phyloP scores from a whole-genome alignment of 352 stramenopile species.

The Globisporangium radiosum region DNA sequence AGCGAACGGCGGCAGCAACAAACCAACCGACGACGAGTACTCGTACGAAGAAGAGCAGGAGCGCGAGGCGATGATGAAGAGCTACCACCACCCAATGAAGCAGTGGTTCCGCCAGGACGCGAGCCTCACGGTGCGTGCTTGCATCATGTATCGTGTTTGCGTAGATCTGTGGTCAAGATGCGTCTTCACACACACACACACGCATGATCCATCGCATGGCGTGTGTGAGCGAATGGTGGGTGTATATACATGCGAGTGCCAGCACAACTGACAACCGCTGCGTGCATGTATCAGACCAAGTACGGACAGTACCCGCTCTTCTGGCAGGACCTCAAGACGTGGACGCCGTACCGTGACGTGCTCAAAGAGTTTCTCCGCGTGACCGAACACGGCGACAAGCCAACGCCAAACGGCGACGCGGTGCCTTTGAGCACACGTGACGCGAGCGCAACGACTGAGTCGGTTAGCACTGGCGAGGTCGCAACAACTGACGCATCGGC shows the following conservation, averaged over 20 bases:
- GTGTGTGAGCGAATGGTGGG: too few species aligned
- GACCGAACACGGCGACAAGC: conserved; percentile 37
- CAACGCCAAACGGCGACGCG: conserved; percentile 7
- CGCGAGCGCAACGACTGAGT: not conserved
- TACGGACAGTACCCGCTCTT: conserved; percentile 92
- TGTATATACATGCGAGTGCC: too few species aligned
- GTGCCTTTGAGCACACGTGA: not conserved
- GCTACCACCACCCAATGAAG: conserved; percentile 83
- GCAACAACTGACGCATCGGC: not conserved
- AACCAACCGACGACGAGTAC: conserved; percentile 47
- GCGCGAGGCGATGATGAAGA: conserved; percentile 86
- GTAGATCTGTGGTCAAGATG: not conserved
- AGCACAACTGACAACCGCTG: too few species aligned
- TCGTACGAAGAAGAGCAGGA: conserved; percentile 83
- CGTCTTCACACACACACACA: too few species aligned
- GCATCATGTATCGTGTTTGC: not conserved
- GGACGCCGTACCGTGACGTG: conserved; percentile 90
- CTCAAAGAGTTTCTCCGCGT: conserved; percentile 87
- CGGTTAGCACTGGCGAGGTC: not conserved
- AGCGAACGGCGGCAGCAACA: not conserved
- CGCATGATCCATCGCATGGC: too few species aligned
- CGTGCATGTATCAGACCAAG: conserved; percentile 26
- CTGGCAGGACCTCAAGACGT: conserved; percentile 94
- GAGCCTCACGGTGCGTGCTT: conserved; percentile 26
- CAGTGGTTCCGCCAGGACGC: conserved; percentile 78